These are phyloP conservation scores for Solanum pennellii DNA, from an alignment of 257 asterid species.

Conservation along the genomic window DNA sequence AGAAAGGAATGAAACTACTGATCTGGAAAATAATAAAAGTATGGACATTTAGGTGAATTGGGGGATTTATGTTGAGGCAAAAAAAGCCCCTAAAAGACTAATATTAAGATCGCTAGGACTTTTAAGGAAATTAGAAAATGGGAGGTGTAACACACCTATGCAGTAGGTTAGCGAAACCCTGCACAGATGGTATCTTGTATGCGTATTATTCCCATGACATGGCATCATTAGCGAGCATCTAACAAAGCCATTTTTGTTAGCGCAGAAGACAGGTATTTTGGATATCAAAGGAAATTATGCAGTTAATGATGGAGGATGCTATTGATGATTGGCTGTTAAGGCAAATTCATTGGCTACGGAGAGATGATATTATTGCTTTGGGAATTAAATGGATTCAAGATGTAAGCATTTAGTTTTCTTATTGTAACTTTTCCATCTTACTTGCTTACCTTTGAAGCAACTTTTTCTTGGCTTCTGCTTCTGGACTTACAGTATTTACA, in stretches of 20 bases:
- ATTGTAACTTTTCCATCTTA: background rate
- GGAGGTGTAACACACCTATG: background rate
- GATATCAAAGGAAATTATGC: constrained; percentile 98
- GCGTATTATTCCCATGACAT: background rate
- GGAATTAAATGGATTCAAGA: constrained; percentile 87
- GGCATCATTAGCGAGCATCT: background rate
- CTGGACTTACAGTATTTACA: background rate
- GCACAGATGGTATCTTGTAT: background rate
- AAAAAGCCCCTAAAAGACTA: background rate
- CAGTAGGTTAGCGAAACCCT: background rate
- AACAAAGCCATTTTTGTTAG: background rate
- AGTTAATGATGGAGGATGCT: constrained; percentile 98
- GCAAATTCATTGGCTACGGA: constrained; percentile 87
- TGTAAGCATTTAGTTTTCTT: constrained; percentile 38
- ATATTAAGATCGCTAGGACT: background rate
- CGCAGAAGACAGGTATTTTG: constrained; percentile 96
- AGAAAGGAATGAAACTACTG: background rate
- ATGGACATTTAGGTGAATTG: background rate
- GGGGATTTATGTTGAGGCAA: background rate
- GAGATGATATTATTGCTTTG: constrained; percentile 68
- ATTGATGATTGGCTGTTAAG: constrained; percentile 95
- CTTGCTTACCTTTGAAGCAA: background rate
- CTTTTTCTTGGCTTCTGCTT: background rate
- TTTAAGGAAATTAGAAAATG: background rate
- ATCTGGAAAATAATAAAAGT: background rate